A percentile compares a stretch with the other conserved stretches of the same genome.
Conservation (phyloP, 2,329 filamentous ascomycete species). For the Triangularia verruculosa region DNA sequence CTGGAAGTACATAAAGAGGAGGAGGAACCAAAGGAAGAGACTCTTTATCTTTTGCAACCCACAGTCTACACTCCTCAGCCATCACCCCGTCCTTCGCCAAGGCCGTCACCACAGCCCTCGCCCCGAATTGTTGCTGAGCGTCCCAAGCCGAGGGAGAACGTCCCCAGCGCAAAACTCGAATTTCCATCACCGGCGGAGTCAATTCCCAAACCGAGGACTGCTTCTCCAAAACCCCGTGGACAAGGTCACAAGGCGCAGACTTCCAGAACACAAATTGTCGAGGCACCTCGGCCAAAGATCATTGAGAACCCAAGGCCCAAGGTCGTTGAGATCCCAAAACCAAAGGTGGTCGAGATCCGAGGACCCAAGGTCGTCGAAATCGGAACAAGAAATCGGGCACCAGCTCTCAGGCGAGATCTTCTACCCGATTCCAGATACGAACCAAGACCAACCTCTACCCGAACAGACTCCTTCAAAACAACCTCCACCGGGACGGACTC, state of each 20-base stretch:
- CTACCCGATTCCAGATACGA: slow-evolving; percentile 11
- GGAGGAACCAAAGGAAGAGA: slow-evolving; percentile 34
- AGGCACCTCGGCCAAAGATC: background rate
- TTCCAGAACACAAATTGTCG: background rate
- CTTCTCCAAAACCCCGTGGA: slow-evolving; percentile 14
- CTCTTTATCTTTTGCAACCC: slow-evolving; percentile 54
- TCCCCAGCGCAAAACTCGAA: background rate
- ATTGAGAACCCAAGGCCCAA: background rate
- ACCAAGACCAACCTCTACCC: slow-evolving; percentile 4
- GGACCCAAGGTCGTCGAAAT: slow-evolving; percentile 25
- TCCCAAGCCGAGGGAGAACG: slow-evolving; percentile 5
- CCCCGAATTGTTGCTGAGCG: slow-evolving; percentile 38
- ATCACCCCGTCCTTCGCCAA: slow-evolving; percentile 35
- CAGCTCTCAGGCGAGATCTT: slow-evolving; percentile 2
- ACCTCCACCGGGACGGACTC: background rate
- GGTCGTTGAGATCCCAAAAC: background rate
- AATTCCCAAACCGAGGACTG: background rate
- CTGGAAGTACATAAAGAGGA: slow-evolving; percentile 13
- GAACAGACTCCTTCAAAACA: background rate
- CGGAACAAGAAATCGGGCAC: slow-evolving; percentile 13
- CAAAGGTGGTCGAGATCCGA: slow-evolving; percentile 13
- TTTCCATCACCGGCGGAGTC: background rate
- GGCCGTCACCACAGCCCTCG: slow-evolving; percentile 41
- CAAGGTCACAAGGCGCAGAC: background rate
- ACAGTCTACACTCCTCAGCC: slow-evolving; percentile 55